Percentiles rank a stretch among this genome's conserved stretches.
These are phyloP conservation scores for Dendrostoma leiphaemia DNA, from an alignment of 2,329 filamentous ascomycete species.

Conservation along the genomic window DNA sequence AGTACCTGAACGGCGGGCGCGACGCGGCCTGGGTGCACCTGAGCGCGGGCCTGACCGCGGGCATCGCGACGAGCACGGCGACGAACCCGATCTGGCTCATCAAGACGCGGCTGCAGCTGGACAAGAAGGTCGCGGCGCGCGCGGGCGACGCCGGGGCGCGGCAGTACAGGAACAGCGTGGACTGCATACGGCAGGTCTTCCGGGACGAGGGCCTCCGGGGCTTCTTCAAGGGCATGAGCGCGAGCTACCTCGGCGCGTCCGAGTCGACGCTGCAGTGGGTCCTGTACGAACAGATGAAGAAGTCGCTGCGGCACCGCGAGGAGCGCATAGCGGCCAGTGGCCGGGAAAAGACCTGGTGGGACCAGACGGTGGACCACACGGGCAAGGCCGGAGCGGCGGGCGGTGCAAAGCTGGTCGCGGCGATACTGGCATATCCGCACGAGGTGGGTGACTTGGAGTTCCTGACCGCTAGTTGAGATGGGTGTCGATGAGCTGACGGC, in stretches of 20 bases:
- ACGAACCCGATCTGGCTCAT: conserved; percentile 97
- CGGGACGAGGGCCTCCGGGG: conserved; percentile 77
- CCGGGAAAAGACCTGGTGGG: conserved; percentile 65
- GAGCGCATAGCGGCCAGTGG: conserved; percentile 56
- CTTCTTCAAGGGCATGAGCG: conserved; percentile 86
- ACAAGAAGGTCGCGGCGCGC: conserved; percentile 73
- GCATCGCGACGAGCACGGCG: conserved; percentile 81
- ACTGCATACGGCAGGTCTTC: conserved; percentile 82
- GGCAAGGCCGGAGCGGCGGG: conserved; percentile 79
- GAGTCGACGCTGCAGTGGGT: conserved; percentile 94
- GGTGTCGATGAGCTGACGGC: conserved; percentile 4
- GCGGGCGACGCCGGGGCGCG: conserved; percentile 53
- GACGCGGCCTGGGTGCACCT: conserved; percentile 77
- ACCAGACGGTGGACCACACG: conserved; percentile 72
- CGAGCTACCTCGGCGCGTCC: conserved; percentile 85
- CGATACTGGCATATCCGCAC: conserved; percentile 85
- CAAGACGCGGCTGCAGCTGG: conserved; percentile 88
- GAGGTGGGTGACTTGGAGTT: conserved; percentile 60
- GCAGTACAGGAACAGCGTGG: conserved; percentile 82
- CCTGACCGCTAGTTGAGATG: neutral
- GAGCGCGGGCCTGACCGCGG: conserved; percentile 71
- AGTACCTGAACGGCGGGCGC: conserved; percentile 68
- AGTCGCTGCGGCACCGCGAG: conserved; percentile 64
- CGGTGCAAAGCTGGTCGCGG: conserved; percentile 80
- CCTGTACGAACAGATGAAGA: conserved; percentile 90